Percentiles rank a stretch among this genome's conserved stretches.
Evolutionary conservation across 768 basidiomycete species (phyloP).

Genomic region (Leccinum aurantiacum): DNA sequence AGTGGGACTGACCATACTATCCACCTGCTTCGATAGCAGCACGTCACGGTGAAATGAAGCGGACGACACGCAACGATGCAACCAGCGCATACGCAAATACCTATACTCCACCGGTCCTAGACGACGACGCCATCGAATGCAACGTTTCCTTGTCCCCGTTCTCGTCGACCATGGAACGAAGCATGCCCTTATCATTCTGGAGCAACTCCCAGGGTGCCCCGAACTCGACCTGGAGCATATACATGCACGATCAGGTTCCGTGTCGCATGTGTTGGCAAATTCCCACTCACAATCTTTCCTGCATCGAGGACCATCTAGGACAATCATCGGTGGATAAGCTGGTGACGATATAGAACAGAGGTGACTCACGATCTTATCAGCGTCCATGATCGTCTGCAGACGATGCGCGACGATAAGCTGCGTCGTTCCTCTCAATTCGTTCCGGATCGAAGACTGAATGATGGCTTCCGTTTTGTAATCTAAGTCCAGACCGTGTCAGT

Average conservation of each 20-base stretch:
- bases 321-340: neutral
- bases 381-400: constrained; percentile 58
- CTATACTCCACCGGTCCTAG: neutral
- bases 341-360: neutral
- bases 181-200: constrained; percentile 47
- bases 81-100: neutral
- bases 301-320: constrained; percentile 44
- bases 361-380: constrained; percentile 51
- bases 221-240: constrained; percentile 38
- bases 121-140: constrained; percentile 37
- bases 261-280: neutral
- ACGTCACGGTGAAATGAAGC: neutral
- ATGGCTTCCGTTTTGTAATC: constrained; percentile 54
- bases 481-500: constrained; percentile 6
- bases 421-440: constrained; percentile 45
- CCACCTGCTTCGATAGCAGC: neutral
- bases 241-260: neutral
- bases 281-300: constrained; percentile 36
- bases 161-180: constrained; percentile 57
- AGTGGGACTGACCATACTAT: neutral
- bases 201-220: constrained; percentile 51
- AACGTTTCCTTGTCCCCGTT: constrained; percentile 52
- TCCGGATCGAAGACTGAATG: constrained; percentile 57
- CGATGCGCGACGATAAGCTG: constrained; percentile 62
- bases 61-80: neutral